Percentiles rank a stretch among this genome's conserved stretches.
Evolutionary conservation across 805 yeast species (phyloP).

Genomic region (Cyberlindnera subsufficiens): DNA sequence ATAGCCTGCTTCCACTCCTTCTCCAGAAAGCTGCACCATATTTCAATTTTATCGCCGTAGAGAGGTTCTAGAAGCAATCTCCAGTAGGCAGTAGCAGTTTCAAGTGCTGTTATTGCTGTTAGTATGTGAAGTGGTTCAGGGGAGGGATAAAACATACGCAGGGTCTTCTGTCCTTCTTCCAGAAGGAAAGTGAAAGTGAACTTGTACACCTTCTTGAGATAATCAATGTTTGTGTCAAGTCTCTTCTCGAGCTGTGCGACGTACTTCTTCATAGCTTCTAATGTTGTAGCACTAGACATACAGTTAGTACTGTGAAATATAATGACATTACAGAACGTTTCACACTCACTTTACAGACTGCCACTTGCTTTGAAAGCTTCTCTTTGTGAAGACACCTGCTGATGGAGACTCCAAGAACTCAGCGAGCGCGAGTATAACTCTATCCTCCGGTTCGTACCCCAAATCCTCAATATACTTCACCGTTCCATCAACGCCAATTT

Average conservation of each 20-base stretch:
- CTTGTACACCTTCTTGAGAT: conserved; percentile 55
- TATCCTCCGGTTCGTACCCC: conserved; percentile 69
- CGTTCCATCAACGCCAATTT: conserved; percentile 78
- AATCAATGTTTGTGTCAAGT: conserved; percentile 30
- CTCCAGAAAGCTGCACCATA: conserved; percentile 56
- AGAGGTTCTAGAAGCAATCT: conserved; percentile 43
- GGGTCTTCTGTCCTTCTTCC: conserved; percentile 51
- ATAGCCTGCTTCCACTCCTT: conserved; percentile 41
- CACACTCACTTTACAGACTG: conserved; percentile 14
- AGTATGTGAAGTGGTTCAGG: not conserved
- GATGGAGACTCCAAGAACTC: conserved; percentile 60
- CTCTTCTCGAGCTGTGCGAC: conserved; percentile 28
- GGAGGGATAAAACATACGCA: conserved; percentile 25
- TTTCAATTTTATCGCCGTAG: conserved; percentile 31
- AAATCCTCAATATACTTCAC: conserved; percentile 60
- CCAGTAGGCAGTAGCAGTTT: conserved; percentile 77
- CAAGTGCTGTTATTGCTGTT: conserved; percentile 26
- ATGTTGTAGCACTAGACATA: conserved; percentile 13
- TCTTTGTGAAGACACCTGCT: conserved; percentile 53
- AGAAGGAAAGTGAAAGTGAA: conserved; percentile 65
- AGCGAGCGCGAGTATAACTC: conserved; percentile 63
- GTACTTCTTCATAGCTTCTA: conserved; percentile 42
- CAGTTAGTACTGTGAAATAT: not conserved
- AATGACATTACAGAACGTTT: not conserved
- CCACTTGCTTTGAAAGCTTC: conserved; percentile 58